Evolutionary conservation across 768 basidiomycete species (phyloP), one percentile per base, ranked within the genome.

Genomic region (Lentinula boryana): DNA sequence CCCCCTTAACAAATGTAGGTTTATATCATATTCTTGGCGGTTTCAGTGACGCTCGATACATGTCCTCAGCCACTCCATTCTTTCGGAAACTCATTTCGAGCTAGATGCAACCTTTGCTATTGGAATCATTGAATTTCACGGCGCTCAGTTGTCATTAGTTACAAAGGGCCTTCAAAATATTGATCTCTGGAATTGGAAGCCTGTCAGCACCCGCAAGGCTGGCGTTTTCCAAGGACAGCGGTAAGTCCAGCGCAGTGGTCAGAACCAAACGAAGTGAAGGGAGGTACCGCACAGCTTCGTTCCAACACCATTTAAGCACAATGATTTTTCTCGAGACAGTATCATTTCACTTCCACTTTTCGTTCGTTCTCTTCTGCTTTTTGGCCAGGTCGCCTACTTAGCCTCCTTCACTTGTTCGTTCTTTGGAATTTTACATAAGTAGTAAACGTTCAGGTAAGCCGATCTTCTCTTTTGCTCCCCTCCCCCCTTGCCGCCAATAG

Each of bases 371-470:
- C 63, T 62, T 58, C 64, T 57, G 64, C 68, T 62, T 63, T 64
- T 55, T 52, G 74, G 75, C 75, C 77, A 75, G 74, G 76, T 74
- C 72, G 76, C 74, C 74, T 69, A 62, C 63, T 49, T 70, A 60
- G 70, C 68, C 68, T 67, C 70, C 68, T 71, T 73, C 72, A 58
- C 69, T 63, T 66, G 62, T 69, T 68, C 63, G 51, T 40, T n/a
- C 23, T 41, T 55, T 55, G 54, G 18, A 55, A 7, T 13, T 56
- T 43, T 44, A 56, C 55, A 43, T 43, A 2, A 35, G 12, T 49
- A 69, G 68, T 62, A 65, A n/a, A 13, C 15, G 23, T 31, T 44
- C 56, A 46, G 10, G 27, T 49, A 27, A 6, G 27, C 10, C 10
- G 15, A 13, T 12, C 33, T 43, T 41, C 40, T 16, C 7, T 36